phyloP scores from a whole-genome alignment of 495 filamentous ascomycete species.

The Aspergillus biplanus region DNA sequence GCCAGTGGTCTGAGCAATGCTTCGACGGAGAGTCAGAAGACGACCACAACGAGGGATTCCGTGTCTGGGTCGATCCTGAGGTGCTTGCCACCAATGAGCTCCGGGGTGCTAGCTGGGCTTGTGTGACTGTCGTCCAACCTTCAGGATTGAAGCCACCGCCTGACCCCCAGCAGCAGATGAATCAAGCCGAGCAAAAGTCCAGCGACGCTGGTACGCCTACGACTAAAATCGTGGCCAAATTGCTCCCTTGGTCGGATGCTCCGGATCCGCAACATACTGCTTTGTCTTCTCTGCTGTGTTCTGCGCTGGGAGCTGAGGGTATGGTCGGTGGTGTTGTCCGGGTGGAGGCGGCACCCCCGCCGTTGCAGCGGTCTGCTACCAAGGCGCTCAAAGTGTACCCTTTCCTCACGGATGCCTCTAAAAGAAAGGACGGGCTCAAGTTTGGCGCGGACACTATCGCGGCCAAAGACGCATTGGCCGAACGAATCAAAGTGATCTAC shows the following conservation, averaged over 20 bases:
- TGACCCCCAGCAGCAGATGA: conserved; percentile 73
- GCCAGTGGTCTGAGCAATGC: conserved; percentile 64
- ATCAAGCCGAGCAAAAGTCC: conserved; percentile 58
- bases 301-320: conserved; percentile 65
- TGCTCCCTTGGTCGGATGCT: conserved; percentile 81
- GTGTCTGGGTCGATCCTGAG: conserved; percentile 83
- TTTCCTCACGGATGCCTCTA: conserved; percentile 60
- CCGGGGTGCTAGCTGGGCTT: conserved; percentile 71
- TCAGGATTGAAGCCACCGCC: conserved; percentile 73
- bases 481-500: conserved; percentile 52
- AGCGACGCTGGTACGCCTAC: conserved; percentile 63
- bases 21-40: conserved; percentile 65
- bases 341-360: conserved; percentile 73
- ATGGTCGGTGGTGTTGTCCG: conserved; percentile 88
- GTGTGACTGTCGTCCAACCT: conserved; percentile 78
- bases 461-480: conserved; percentile 68
- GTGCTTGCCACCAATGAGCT: conserved; percentile 68
- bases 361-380: conserved; percentile 55
- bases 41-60: conserved; percentile 63
- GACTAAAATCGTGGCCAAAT: conserved; percentile 72
- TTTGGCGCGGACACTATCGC: conserved; percentile 87
- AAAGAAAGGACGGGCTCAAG: conserved; percentile 67
- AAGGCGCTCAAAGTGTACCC: conserved; percentile 74
- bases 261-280: conserved; percentile 78
- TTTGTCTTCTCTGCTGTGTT: conserved; percentile 75